Conservation (phyloP, 2,329 filamentous ascomycete genomes). For the Chaetoscypha palmicola region DNA sequence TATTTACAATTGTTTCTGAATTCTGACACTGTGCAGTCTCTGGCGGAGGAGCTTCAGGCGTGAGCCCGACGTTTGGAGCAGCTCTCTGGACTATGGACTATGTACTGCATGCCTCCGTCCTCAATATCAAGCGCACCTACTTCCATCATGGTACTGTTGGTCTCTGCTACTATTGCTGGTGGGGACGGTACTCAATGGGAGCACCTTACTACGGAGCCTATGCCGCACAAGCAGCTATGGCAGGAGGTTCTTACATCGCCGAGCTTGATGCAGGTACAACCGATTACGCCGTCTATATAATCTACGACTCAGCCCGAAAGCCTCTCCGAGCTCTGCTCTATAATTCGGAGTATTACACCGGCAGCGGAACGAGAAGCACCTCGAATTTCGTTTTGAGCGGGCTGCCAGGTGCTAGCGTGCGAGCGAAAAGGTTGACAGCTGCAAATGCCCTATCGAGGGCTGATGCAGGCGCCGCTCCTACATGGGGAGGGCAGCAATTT, state of each 20-base stretch:
- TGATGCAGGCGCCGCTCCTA: constrained; percentile 37
- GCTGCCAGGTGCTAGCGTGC: constrained; percentile 11
- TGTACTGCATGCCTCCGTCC: constrained; percentile 13
- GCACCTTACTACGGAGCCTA: constrained; percentile 29
- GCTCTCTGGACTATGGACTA: constrained; percentile 28
- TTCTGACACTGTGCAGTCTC: constrained; percentile 13
- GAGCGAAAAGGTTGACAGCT: constrained; percentile 32
- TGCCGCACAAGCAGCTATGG: constrained; percentile 22
- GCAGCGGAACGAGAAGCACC: constrained; percentile 17
- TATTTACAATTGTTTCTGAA: neutral
- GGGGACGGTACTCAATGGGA: constrained; percentile 23
- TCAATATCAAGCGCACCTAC: constrained; percentile 23
- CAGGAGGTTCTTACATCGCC: constrained; percentile 20
- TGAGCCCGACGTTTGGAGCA: constrained; percentile 26
- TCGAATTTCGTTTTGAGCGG: constrained; percentile 21
- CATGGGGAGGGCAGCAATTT: constrained; percentile 41
- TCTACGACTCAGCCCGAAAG: constrained; percentile 15
- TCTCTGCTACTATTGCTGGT: constrained; percentile 31
- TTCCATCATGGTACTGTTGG: constrained; percentile 29
- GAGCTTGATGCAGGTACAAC: constrained; percentile 19
- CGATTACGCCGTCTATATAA: constrained; percentile 21
- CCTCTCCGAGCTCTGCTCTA: constrained; percentile 20
- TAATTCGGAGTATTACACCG: constrained; percentile 25
- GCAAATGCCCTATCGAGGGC: constrained; percentile 37
- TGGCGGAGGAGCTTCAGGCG: constrained; percentile 22